Base-by-base conservation (phyloP, 768 basidiomycete genomes). In the Serendipita sp. region DNA sequence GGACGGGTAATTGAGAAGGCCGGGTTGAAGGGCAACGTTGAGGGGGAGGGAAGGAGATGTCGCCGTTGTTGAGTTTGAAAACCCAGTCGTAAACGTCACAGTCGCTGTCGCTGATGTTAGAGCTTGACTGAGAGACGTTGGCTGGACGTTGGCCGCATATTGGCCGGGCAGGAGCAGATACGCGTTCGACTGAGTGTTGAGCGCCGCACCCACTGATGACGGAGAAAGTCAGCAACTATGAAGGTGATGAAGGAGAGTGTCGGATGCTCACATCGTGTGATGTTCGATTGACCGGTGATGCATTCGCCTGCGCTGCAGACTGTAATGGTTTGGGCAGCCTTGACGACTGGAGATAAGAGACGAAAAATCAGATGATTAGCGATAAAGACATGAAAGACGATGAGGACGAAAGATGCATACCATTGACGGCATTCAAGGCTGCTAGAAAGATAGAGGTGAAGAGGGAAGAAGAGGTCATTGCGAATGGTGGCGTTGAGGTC, bases 281-380 rank as follows among this genome's bases (percentile, higher is more conserved):
- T 80, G 69, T 90, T 90, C 33, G 86, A 82, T 73, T 74, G 80
- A 63, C 89, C 89, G 72, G 89, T 79, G 63, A 90, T 74, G 76
- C 89, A 90, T 85, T 91, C 88, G 67, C 88, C 88, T 71, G 88
- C 85, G 86, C 88, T 76, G 78, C 88, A 90, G 65, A 91, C 45
- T 13, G 64, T 58, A 22, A 58, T 26, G 33, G 53, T 58, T 31
- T 58, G 53, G 53, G 53, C 53, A 58, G 24, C 53, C 53, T 34
- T 24, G 30, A 33, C 53, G n/a, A 58, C 53, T 58, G 20, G 3
- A 11, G 17, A 24, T 13, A 11, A 33, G 3, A 11, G 17, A 24
- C 14, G 24, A 33, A 24, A 50, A 24, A 33, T 28, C 26, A 58
- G 45, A 20, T 48, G n/a, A 28, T 48, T 5, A 33, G 22, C 26